phyloP scores from a whole-genome alignment of 805 yeast species.

The Metschnikowia cubensis region DNA sequence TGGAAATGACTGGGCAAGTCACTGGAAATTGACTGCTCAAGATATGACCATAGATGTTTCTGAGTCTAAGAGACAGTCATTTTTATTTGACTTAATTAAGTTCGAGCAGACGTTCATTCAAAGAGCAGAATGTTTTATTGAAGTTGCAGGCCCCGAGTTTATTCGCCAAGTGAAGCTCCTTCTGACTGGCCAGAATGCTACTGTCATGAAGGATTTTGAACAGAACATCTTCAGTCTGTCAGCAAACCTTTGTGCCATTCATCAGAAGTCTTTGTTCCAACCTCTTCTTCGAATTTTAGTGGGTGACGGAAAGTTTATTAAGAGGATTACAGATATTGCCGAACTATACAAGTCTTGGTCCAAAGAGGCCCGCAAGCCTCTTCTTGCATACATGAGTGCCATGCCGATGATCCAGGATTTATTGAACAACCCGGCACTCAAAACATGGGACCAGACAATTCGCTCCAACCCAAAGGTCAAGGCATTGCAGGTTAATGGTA shows the following conservation, averaged over 20 bases:
- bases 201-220: slow-evolving; percentile 45
- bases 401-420: slow-evolving; percentile 59
- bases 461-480: slow-evolving; percentile 50
- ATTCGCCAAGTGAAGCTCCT: slow-evolving; percentile 26
- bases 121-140: slow-evolving; percentile 61
- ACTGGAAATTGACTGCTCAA: slow-evolving; percentile 58
- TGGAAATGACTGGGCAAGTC: slow-evolving; percentile 58
- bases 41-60: slow-evolving; percentile 48
- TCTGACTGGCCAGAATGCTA: slow-evolving; percentile 18
- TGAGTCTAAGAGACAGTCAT: slow-evolving; percentile 65
- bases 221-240: slow-evolving; percentile 57
- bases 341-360: slow-evolving; percentile 66
- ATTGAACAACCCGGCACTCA: slow-evolving; percentile 47
- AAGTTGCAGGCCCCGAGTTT: slow-evolving; percentile 41
- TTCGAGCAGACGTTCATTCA: slow-evolving; percentile 68
- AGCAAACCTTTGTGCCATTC: slow-evolving; percentile 50
- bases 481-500: slow-evolving; percentile 39
- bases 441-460: slow-evolving; percentile 54
- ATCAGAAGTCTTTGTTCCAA: slow-evolving; percentile 49
- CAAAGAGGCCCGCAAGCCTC: slow-evolving; percentile 48
- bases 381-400: slow-evolving; percentile 55
- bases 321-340: slow-evolving; percentile 47
- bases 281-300: slow-evolving; percentile 57
- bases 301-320: slow-evolving; percentile 63
- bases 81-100: slow-evolving; percentile 68